Percentiles rank a stretch among this genome's conserved stretches.
Conservation (phyloP, 2,329 filamentous ascomycete genomes). For the Botrytis aclada region DNA sequence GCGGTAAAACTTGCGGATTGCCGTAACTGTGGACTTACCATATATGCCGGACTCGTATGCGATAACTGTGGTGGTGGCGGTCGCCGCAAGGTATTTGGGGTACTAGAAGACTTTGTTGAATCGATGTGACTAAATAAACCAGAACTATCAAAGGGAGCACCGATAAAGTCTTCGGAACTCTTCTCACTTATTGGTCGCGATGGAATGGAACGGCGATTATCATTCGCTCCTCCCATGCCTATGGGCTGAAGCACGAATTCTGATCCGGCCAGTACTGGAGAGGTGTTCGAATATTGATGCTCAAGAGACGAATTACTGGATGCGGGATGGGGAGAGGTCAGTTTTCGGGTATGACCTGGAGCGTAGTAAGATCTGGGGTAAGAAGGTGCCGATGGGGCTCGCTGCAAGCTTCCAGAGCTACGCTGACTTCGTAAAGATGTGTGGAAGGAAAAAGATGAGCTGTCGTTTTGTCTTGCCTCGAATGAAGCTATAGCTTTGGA, state of each 20-base stretch:
- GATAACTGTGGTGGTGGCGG: constrained; percentile 46
- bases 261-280: constrained; percentile 32
- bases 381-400: constrained; percentile 56
- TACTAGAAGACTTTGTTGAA: constrained; percentile 38
- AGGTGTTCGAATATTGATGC: constrained; percentile 34
- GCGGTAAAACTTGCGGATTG: constrained; percentile 64
- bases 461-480: constrained; percentile 52
- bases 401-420: constrained; percentile 61
- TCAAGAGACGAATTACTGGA: constrained; percentile 40
- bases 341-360: constrained; percentile 41
- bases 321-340: constrained; percentile 46
- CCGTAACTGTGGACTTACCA: constrained; percentile 56
- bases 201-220: constrained; percentile 39
- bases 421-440: constrained; percentile 57
- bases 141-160: constrained; percentile 62
- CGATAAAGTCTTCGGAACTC: constrained; percentile 58
- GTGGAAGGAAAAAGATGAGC: constrained; percentile 36
- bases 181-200: constrained; percentile 44
- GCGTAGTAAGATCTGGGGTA: constrained; percentile 37
- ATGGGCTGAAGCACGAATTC: constrained; percentile 29
- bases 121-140: constrained; percentile 61
- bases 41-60: constrained; percentile 51
- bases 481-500: constrained; percentile 41
- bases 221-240: constrained; percentile 24
- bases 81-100: constrained; percentile 40